Evolutionary conservation across 805 yeast species (phyloP), one percentile per base, ranked within the genome.

Genomic region (Clavispora vitiphila): DNA sequence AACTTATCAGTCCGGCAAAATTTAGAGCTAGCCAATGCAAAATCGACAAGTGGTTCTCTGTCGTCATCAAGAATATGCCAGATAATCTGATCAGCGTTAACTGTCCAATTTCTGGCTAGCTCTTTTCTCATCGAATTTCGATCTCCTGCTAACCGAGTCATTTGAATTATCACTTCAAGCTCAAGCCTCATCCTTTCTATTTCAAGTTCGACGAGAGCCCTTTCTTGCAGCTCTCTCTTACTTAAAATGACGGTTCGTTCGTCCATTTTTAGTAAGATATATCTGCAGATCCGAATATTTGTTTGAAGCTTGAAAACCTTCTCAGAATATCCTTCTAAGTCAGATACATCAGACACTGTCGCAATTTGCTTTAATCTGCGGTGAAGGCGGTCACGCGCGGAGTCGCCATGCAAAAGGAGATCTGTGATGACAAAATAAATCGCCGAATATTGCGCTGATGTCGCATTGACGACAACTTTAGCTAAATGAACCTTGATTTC

Each of bases 11-110:
- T 55, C 40, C 95, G 68, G 35, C 76, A 65, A 60, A 81, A 86
- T 22, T 66, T 67, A 2, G 85, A 75, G 24, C 76, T 72, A 1
- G 82, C 81, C 11, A 90, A 55, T 0, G 83, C 80, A 41, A 88
- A 66, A 50, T 84, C 91, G 39, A 87, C 59, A 51, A 90, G 80
- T 9, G 91, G 86, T 12, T 67, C 56, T 19, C 85, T 64, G 7
- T 73, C 61, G 9, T 76, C 77, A 42, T 78, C 79, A 43, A 88
- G 64, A 57, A 90, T 66, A 54, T 85, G 91, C 60, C 88, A 67
- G 32, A 81, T 77, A 32, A 88, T 69, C 45, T 83, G 83, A 49
- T 83, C 89, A 0, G 90, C 79, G 16, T 40, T 32, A 12, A 51
- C 37, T 8, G 37, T 36, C 55, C 53, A 51, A 9, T 41, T 35